phyloP scores from a whole-genome alignment of 306 rosid genomes.

The Benincasa hispida region DNA sequence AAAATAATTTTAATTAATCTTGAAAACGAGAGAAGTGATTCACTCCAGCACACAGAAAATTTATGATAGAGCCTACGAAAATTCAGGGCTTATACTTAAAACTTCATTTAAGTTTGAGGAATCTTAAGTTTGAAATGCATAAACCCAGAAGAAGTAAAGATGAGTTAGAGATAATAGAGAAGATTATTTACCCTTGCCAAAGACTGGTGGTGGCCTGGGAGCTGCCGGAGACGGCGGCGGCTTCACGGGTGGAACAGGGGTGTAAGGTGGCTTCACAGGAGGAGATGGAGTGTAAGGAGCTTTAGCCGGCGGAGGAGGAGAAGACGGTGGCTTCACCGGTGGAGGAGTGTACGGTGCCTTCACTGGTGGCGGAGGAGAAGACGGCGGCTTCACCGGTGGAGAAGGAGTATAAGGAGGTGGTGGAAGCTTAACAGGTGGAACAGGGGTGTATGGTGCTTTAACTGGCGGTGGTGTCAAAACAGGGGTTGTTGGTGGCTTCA shows the following conservation, averaged over 20 bases:
- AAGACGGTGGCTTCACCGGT: not conserved
- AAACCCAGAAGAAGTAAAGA: not conserved
- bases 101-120: not conserved
- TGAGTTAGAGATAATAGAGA: not conserved
- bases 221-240: conserved; percentile 17
- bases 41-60: too few species aligned
- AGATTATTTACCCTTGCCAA: not conserved
- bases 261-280: conserved; percentile 3
- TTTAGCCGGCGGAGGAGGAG: not conserved
- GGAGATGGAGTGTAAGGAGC: not conserved
- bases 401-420: conserved; percentile 8
- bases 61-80: not conserved
- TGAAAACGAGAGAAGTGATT: too few species aligned
- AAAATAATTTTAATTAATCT: too few species aligned
- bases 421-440: conserved; percentile 2
- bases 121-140: not conserved
- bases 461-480: conserved; percentile 2
- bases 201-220: conserved; percentile 14
- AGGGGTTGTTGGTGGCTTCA: conserved; percentile 14
- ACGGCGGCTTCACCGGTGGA: conserved; percentile 1
- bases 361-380: not conserved
- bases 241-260: conserved; percentile 7
- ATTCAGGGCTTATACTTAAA: not conserved
- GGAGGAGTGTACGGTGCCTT: conserved; percentile 19
- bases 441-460: conserved; percentile 3